These are phyloP conservation scores for Lasiodiplodia sp. DNA, from an alignment of 2,329 filamentous ascomycete species.

Conservation along the genomic window DNA sequence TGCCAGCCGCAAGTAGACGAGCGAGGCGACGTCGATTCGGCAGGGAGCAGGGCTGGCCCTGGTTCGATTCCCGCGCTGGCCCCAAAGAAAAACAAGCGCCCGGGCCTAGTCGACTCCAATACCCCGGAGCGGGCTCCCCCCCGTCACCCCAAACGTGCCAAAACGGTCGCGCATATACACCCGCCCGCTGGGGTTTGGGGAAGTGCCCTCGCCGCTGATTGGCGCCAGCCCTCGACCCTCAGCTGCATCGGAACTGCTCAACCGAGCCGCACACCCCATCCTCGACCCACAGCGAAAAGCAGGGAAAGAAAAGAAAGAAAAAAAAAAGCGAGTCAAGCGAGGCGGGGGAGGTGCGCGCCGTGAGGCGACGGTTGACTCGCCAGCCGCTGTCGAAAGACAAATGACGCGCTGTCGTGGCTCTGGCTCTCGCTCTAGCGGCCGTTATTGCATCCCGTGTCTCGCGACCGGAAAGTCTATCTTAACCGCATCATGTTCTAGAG, in stretches of 20 bases:
- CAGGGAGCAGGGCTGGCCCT: slow-evolving; percentile 20
- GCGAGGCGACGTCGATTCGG: slow-evolving; percentile 16
- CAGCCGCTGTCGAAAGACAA: neutral
- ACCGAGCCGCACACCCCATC: neutral
- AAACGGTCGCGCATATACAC: slow-evolving; percentile 20
- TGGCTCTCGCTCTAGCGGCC: neutral
- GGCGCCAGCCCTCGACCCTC: neutral
- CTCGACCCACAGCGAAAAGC: neutral
- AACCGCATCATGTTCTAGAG: slow-evolving; percentile 19
- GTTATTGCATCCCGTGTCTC: neutral
- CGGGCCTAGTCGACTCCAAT: slow-evolving; percentile 3
- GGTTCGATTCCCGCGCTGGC: neutral
- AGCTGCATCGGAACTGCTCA: slow-evolving; percentile 5
- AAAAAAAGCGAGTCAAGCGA: neutral
- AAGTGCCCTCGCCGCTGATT: neutral
- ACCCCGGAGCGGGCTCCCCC: neutral
- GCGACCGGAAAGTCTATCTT: slow-evolving; percentile 11
- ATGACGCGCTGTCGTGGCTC: neutral
- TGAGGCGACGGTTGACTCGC: neutral
- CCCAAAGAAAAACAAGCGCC: neutral
- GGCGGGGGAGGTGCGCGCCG: neutral
- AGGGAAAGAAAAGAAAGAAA: neutral
- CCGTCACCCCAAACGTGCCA: slow-evolving; percentile 1
- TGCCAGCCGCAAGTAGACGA: slow-evolving; percentile 19
- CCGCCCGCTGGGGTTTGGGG: neutral